Conservation (phyloP, 176 grass and related monocot species). For the barley (Hordeum vulgare) region MorexV3_pseudomolecules_assembly NC_058522.1:390364733-390365232, state of each 20-base stretch:
- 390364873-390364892: neutral
- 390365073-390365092: neutral
- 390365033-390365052: neutral
- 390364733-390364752: too few species aligned
- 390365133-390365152: neutral
- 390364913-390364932: slow-evolving; percentile 76
- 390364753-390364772: too few species aligned
- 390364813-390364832: too few species aligned
- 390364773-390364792: too few species aligned
- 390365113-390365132: neutral
- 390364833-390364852: too few species aligned
- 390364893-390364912: slow-evolving; percentile 64
- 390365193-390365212: neutral
- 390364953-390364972: slow-evolving; percentile 93
- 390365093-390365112: neutral
- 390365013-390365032: neutral
- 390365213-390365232: neutral
- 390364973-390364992: slow-evolving; percentile 82
- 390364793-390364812: too few species aligned
- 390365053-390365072: neutral
- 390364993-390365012: slow-evolving; percentile 4
- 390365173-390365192: neutral
- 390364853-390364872: slow-evolving; percentile 2
- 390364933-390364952: slow-evolving; percentile 87
- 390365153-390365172: neutral